phyloP scores from a whole-genome alignment of 306 rosid species.

The Gastrolobium bilobum region DNA sequence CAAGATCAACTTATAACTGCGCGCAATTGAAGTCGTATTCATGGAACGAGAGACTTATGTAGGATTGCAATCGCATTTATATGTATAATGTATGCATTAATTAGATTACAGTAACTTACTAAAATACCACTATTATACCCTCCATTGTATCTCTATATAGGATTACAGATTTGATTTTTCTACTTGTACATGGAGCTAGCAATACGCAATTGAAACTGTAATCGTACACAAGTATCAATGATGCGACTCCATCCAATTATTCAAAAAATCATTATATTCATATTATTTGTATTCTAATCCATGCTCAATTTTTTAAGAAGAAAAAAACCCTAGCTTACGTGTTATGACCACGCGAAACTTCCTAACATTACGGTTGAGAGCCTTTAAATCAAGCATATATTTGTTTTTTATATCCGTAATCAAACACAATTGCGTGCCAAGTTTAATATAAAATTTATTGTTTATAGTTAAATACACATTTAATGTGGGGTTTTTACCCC shows the following conservation, averaged over 20 bases:
- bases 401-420: background rate
- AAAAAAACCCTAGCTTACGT: background rate
- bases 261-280: background rate
- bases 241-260: background rate
- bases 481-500: too few species aligned
- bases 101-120: too few species aligned
- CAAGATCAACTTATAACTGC: too few species aligned
- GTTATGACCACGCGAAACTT: background rate
- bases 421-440: background rate
- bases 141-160: too few species aligned
- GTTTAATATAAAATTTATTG: background rate
- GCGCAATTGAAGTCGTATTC: too few species aligned
- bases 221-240: background rate
- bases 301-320: background rate
- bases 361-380: background rate
- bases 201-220: background rate
- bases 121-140: too few species aligned
- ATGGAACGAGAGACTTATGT: too few species aligned
- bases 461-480: background rate
- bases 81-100: too few species aligned
- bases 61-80: too few species aligned
- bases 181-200: background rate
- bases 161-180: background rate
- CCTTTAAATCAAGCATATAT: background rate
- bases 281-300: background rate